These are phyloP conservation scores for Monosporascus sp. DNA, from an alignment of 2,329 filamentous ascomycete species.

Conservation along the genomic window DNA sequence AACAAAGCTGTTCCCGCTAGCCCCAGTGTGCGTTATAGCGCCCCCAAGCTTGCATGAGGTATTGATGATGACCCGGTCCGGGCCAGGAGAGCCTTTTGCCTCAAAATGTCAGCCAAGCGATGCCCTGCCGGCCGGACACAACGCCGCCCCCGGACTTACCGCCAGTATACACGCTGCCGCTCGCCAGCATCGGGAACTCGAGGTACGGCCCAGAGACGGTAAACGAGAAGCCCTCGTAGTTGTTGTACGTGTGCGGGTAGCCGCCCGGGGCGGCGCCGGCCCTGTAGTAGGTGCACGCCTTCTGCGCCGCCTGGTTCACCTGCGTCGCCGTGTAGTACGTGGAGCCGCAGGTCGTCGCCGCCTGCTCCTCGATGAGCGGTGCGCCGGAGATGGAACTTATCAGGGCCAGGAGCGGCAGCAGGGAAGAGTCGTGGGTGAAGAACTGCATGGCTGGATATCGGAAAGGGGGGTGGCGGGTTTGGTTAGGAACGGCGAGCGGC, in stretches of 20 bases:
- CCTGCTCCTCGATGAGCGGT: constrained; percentile 30
- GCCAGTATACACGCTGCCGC: constrained; percentile 47
- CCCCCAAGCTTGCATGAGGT: constrained; percentile 50
- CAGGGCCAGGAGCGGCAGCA: constrained; percentile 20
- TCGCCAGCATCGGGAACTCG: constrained; percentile 55
- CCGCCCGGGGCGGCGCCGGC: constrained; percentile 42
- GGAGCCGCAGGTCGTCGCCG: constrained; percentile 48
- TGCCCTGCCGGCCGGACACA: no score
- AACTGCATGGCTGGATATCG: constrained; percentile 11
- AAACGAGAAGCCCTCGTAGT: constrained; percentile 59
- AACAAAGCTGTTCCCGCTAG: constrained; percentile 63
- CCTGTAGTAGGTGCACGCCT: constrained; percentile 46
- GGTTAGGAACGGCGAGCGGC: constrained; percentile 1
- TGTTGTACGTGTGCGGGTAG: constrained; percentile 57
- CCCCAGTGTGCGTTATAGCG: constrained; percentile 65
- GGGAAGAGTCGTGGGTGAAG: constrained; percentile 1
- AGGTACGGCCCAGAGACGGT: constrained; percentile 51
- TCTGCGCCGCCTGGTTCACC: constrained; percentile 42
- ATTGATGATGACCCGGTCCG: constrained; percentile 64
- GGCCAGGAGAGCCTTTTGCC: constrained; percentile 50
- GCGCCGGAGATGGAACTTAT: constrained; percentile 16
- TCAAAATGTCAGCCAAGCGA: neutral
- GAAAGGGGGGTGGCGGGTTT: neutral
- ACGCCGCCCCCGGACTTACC: constrained; percentile 30
- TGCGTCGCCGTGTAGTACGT: constrained; percentile 44